These are phyloP conservation scores for Cladosporium oxysporum DNA, from an alignment of 2,329 filamentous ascomycete species.

Conservation along the genomic window DNA sequence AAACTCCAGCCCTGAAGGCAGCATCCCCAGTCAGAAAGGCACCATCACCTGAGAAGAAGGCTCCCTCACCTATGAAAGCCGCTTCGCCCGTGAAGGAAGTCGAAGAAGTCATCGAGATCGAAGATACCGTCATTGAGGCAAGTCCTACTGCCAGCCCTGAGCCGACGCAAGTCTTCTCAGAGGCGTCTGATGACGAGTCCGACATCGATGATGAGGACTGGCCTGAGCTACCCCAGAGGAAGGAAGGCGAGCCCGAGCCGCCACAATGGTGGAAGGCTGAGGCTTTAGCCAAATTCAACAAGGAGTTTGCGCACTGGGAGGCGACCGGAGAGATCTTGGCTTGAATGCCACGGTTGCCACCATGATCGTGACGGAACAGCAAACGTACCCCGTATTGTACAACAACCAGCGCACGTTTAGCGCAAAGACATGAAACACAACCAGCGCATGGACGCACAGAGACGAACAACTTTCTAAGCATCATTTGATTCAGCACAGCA, in stretches of 20 bases:
- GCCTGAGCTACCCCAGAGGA: constrained; percentile 12
- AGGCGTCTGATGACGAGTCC: background rate
- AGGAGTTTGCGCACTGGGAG: constrained; percentile 8
- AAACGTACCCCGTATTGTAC: background rate
- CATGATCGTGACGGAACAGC: background rate
- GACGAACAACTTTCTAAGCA: too few relatives aligned
- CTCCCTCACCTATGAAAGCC: background rate
- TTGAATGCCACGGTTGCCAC: background rate
- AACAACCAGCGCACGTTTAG: too few relatives aligned
- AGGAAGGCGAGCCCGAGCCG: constrained; percentile 6
- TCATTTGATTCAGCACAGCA: too few relatives aligned
- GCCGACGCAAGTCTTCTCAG: constrained; percentile 7
- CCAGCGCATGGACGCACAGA: too few relatives aligned
- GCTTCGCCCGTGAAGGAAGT: constrained; percentile 1
- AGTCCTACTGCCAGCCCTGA: constrained; percentile 4
- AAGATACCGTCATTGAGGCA: background rate
- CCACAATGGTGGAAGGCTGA: constrained; percentile 11
- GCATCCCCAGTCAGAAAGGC: background rate
- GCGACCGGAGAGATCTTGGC: constrained; percentile 4
- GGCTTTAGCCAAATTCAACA: background rate
- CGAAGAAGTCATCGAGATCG: background rate
- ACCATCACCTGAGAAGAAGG: constrained; percentile 4
- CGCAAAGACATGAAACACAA: too few relatives aligned
- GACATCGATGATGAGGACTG: constrained; percentile 12
- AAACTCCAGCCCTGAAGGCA: background rate